Conservation (phyloP, 2,329 filamentous ascomycete species). For the Ophiocordyceps camponoti-saundersi region DNA sequence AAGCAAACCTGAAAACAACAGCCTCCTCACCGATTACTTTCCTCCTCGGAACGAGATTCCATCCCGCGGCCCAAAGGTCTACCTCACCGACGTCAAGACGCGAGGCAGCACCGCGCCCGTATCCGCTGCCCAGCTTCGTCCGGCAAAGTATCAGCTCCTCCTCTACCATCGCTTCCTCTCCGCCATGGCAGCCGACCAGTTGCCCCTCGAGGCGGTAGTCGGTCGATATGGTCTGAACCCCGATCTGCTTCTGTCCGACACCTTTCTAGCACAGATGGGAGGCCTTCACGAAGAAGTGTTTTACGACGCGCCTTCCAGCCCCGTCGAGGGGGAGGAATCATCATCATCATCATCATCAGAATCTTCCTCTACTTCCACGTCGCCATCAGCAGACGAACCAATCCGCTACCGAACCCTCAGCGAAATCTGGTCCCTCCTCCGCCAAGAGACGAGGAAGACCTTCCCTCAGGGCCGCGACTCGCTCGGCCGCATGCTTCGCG, state of each 20-base stretch:
- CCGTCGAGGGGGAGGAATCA: background rate
- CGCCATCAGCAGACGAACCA: slow-evolving; percentile 8
- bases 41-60: slow-evolving; percentile 6
- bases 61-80: slow-evolving; percentile 24
- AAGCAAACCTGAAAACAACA: slow-evolving; percentile 12
- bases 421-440: slow-evolving; percentile 27
- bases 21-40: slow-evolving; percentile 24
- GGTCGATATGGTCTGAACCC: slow-evolving; percentile 53
- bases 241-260: slow-evolving; percentile 53
- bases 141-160: slow-evolving; percentile 74
- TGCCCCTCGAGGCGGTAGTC: slow-evolving; percentile 55
- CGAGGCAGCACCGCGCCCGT: slow-evolving; percentile 48
- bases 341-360: too few relatives aligned
- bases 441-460: slow-evolving; percentile 29
- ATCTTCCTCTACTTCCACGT: too few relatives aligned
- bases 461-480: slow-evolving; percentile 32
- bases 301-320: slow-evolving; percentile 27
- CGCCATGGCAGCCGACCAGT: slow-evolving; percentile 50
- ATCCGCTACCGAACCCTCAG: slow-evolving; percentile 31
- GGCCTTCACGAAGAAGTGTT: slow-evolving; percentile 50
- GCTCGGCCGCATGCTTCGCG: slow-evolving; percentile 31
- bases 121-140: slow-evolving; percentile 49
- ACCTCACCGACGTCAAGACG: slow-evolving; percentile 82
- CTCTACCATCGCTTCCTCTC: slow-evolving; percentile 78
- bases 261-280: slow-evolving; percentile 61